Percentiles rank a stretch among this genome's conserved stretches.
Conservation (phyloP, 2,329 filamentous ascomycete genomes). For the Apiospora sp. region DNA sequence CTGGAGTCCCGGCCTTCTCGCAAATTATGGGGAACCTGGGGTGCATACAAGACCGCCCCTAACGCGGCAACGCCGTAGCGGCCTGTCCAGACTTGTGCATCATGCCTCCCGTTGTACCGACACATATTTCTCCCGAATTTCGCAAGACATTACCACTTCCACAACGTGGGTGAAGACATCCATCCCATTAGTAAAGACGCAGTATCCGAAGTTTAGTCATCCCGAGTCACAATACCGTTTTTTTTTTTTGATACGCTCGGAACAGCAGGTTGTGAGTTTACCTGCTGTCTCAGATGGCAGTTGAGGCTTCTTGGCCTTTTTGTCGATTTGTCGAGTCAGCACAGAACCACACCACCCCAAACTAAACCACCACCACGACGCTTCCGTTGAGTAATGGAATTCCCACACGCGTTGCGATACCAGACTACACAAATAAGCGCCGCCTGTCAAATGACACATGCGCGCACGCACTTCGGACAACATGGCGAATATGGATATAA, state of each 20-base stretch:
- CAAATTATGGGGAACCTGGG: not conserved
- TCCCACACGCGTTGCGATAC: too few relatives aligned
- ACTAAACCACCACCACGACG: not conserved
- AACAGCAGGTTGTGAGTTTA: not conserved
- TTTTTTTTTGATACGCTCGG: not conserved
- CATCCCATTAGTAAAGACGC: not conserved
- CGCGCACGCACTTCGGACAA: too few relatives aligned
- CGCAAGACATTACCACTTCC: not conserved
- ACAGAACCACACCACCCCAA: not conserved
- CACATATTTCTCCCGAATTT: too few relatives aligned
- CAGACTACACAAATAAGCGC: not conserved
- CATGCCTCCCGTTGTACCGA: not conserved
- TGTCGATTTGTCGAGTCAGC: not conserved
- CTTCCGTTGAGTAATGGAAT: not conserved
- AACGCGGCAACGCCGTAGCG: not conserved
- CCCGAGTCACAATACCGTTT: not conserved
- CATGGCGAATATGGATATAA: constrained; percentile 7
- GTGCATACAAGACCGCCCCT: not conserved
- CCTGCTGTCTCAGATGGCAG: constrained; percentile 13
- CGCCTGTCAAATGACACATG: constrained; percentile 6
- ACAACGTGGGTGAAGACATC: not conserved
- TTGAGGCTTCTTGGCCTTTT: constrained; percentile 4
- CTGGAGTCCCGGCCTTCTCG: not conserved
- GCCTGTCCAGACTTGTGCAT: not conserved
- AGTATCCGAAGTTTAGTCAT: not conserved